Conservation (phyloP, 768 basidiomycete genomes). For the Amanita muscaria region DNA sequence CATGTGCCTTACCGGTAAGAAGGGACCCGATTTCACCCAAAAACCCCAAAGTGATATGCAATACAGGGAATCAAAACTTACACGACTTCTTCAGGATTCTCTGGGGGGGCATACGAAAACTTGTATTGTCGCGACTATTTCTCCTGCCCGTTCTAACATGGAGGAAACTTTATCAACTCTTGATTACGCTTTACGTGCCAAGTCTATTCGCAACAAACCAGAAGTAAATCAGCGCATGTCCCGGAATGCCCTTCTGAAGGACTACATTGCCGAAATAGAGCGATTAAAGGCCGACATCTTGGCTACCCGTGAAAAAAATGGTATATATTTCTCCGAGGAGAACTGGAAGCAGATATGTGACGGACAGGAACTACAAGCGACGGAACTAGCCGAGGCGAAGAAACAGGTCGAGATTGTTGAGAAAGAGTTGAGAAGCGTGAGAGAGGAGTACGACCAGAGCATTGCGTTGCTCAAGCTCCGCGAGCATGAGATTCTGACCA, state of each 20-base stretch:
- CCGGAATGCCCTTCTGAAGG: constrained; percentile 83
- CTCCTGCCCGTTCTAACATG: constrained; percentile 86
- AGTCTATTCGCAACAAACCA: constrained; percentile 91
- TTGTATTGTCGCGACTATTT: constrained; percentile 94
- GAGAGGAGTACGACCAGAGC: constrained; percentile 90
- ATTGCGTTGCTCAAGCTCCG: constrained; percentile 66
- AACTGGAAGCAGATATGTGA: constrained; percentile 76
- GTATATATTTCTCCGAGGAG: constrained; percentile 89
- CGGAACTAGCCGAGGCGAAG: constrained; percentile 75
- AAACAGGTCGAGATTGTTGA: constrained; percentile 80
- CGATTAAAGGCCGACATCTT: constrained; percentile 83
- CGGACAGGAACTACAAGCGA: constrained; percentile 70
- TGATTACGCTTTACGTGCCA: constrained; percentile 92
- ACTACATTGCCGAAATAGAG: constrained; percentile 91
- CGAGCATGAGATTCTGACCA: constrained; percentile 66
- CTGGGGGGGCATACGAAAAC: constrained; percentile 96
- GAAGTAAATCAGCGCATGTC: constrained; percentile 94
- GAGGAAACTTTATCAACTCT: constrained; percentile 97
- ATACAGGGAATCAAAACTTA: constrained; percentile 89
- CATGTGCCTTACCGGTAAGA: constrained; percentile 91
- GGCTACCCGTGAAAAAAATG: constrained; percentile 93
- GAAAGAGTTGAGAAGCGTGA: constrained; percentile 65
- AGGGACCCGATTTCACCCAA: background rate
- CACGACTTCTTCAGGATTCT: constrained; percentile 97
- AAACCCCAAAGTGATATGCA: background rate